phyloP scores from a whole-genome alignment of 2,329 filamentous ascomycete species.

The Phialophora expanda region DNA sequence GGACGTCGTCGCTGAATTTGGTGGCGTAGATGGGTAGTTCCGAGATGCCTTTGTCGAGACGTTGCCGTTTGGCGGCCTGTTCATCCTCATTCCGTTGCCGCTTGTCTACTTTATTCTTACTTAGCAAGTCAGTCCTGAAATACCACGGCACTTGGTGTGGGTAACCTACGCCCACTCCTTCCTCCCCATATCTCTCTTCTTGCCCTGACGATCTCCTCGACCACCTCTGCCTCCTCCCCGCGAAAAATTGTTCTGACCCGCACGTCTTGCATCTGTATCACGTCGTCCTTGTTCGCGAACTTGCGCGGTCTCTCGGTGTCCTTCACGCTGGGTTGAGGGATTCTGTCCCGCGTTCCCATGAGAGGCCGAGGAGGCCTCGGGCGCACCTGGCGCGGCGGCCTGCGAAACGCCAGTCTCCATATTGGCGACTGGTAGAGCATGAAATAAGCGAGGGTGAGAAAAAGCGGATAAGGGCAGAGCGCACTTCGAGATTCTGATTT shows the following conservation, averaged over 20 bases:
- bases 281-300: conserved; percentile 17
- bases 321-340: conserved; percentile 1
- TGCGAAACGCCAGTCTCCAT: conserved; percentile 27
- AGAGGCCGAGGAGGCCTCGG: neutral
- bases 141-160: conserved; percentile 31
- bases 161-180: conserved; percentile 66
- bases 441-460: conserved; percentile 3
- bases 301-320: conserved; percentile 7
- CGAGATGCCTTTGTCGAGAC: conserved; percentile 52
- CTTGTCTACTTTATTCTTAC: conserved; percentile 57
- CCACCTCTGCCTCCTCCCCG: conserved; percentile 38
- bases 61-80: conserved; percentile 62
- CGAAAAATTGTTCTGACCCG: conserved; percentile 32
- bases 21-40: conserved; percentile 60
- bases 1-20: conserved; percentile 76
- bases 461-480: neutral
- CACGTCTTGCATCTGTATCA: conserved; percentile 24
- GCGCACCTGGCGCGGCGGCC: conserved; percentile 18
- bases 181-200: conserved; percentile 71
- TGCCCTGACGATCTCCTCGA: conserved; percentile 44
- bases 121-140: conserved; percentile 55
- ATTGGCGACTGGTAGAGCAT: conserved; percentile 26
- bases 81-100: conserved; percentile 57
- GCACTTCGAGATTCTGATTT: conserved; percentile 12
- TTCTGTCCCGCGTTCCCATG: neutral